Evolutionary conservation across 2,329 filamentous ascomycete genomes (phyloP), one percentile per base, ranked within the genome.

Genomic region (Colletotrichum plurivorum): DNA sequence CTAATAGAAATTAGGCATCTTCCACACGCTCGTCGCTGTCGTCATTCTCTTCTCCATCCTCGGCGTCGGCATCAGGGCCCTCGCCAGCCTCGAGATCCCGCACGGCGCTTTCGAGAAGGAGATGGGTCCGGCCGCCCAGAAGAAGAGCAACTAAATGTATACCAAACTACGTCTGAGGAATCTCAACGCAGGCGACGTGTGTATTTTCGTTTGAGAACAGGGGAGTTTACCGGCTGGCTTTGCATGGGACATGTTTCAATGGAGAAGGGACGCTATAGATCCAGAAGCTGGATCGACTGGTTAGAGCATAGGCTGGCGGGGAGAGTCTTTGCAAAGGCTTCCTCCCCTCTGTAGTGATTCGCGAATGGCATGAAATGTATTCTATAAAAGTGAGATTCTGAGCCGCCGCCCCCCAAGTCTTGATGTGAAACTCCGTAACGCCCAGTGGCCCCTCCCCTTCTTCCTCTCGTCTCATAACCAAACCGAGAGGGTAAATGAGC

Each of bases 81-180:
- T 98, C 13, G 84, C 88, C 7, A 95, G 94, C 73, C 86, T 99
- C 18, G 87, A 98, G 79, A 94, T 98, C 36, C 93, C 94, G 1
- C 98, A 98, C 79, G 94, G 93, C 71, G 94, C 96, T 2, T 99
- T 98, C 78, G 95, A 97, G 78, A 98, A 97, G 85, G 95, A 98
- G 75, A 97, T 94, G 86, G 94, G 94, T 0, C 93, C 94, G n/a
- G 86, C 90, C 45, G 92, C 92, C 39, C 93, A 97, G 82, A 97
- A 95, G 89, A 97, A 94, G 82, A 97, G 94, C 89, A 97, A 94
- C 84, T 87, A 91, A 81, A 87, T 86, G 74, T 82, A 80, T 71
- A 45, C 46, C 48, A 63, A 63, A 39, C 46, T 31, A 20, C 51
- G 49, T 22, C 48, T 22, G n/a, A 6, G 25, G n/a, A 25, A 25